Percentiles rank a stretch among this genome's conserved stretches.
phyloP scores from a whole-genome alignment of 768 basidiomycete species.

The Boletus fagicola region DNA sequence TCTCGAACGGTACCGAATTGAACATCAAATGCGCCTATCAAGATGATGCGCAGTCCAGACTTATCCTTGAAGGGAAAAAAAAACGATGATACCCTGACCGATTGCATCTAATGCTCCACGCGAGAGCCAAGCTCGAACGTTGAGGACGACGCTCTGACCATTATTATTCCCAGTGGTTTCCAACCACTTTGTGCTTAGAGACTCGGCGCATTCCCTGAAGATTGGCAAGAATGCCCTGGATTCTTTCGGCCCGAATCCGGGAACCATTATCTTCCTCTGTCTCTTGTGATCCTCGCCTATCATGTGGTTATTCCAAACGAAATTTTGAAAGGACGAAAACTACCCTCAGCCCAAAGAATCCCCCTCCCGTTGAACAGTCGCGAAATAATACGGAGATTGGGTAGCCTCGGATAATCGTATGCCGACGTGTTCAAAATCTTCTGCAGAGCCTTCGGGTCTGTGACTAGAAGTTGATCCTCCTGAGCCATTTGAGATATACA shows the following conservation, averaged over 20 bases:
- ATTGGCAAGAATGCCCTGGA: slow-evolving; percentile 50
- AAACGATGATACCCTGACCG: slow-evolving; percentile 37
- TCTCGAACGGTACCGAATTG: slow-evolving; percentile 2
- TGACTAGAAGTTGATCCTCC: slow-evolving; percentile 45
- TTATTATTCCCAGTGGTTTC: slow-evolving; percentile 9
- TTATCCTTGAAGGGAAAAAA: too few species aligned
- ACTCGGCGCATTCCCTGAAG: slow-evolving; percentile 39
- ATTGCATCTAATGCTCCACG: slow-evolving; percentile 48
- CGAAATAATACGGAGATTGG: slow-evolving; percentile 17
- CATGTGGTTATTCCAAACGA: slow-evolving; percentile 13
- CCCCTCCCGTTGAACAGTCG: slow-evolving; percentile 30
- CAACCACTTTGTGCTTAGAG: slow-evolving; percentile 15
- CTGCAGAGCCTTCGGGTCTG: slow-evolving; percentile 46
- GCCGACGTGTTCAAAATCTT: slow-evolving; percentile 40
- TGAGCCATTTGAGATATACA: slow-evolving; percentile 18
- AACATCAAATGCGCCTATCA: slow-evolving; percentile 45
- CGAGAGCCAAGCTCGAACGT: slow-evolving; percentile 31
- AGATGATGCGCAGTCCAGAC: neutral
- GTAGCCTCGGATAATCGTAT: slow-evolving; percentile 41
- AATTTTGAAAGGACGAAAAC: neutral
- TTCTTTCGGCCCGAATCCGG: slow-evolving; percentile 52
- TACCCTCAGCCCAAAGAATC: slow-evolving; percentile 42
- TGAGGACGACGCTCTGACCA: slow-evolving; percentile 6
- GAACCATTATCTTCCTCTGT: slow-evolving; percentile 52
- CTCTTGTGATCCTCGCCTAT: slow-evolving; percentile 45